These are phyloP conservation scores for Alliaria petiolata DNA, from an alignment of 345 rosid genomes.

Conservation along the genomic window DNA sequence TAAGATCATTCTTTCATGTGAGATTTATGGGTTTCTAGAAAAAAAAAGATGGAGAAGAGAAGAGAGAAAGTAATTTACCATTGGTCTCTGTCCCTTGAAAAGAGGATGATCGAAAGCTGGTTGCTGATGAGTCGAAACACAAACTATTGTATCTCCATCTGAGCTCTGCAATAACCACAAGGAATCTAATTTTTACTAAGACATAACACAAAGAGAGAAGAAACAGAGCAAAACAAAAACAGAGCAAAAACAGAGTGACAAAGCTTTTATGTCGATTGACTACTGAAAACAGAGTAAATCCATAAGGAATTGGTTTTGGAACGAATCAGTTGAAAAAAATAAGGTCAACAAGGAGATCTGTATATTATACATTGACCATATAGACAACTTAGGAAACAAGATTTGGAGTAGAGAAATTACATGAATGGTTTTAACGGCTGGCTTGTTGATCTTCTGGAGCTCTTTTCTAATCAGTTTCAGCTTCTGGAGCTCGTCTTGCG, in stretches of 20 bases:
- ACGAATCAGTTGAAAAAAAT: neutral
- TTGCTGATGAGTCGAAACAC: constrained; percentile 72
- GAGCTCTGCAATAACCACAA: constrained; percentile 53
- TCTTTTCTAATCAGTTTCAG: constrained; percentile 51
- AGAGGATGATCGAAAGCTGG: constrained; percentile 91
- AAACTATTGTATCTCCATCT: constrained; percentile 83
- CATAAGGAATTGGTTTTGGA: neutral
- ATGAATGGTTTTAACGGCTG: constrained; percentile 78
- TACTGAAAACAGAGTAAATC: constrained; percentile 3
- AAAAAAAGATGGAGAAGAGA: neutral
- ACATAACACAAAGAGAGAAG: constrained; percentile 7
- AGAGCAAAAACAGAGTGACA: neutral
- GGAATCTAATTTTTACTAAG: too few relatives aligned
- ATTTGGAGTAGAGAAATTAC: constrained; percentile 26
- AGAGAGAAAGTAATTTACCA: constrained; percentile 39
- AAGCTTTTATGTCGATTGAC: neutral
- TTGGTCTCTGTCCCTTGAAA: constrained; percentile 60
- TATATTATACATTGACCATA: neutral
- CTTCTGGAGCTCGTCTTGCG: constrained; percentile 54
- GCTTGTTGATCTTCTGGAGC: constrained; percentile 86
- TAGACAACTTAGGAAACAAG: neutral
- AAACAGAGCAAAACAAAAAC: neutral
- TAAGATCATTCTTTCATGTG: neutral
- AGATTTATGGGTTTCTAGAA: too few relatives aligned
- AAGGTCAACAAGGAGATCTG: neutral